Evolutionary conservation across 2,329 filamentous ascomycete genomes (phyloP).

Genomic region (Nemania bipapillata): DNA sequence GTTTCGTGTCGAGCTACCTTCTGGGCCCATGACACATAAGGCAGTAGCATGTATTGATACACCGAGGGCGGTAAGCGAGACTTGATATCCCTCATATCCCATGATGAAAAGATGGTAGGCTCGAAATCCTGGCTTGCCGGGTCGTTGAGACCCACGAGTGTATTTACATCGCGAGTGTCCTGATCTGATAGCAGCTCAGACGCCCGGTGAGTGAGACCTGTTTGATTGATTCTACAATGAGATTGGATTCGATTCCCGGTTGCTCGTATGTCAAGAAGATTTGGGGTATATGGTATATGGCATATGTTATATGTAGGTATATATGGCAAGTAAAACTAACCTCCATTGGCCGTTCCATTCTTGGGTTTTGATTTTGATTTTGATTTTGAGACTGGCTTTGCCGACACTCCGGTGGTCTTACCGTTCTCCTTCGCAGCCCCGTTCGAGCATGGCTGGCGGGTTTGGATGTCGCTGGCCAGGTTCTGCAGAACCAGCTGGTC

Average conservation of each 20-base stretch:
- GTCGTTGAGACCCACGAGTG: slow-evolving; percentile 57
- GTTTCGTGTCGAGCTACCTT: slow-evolving; percentile 44
- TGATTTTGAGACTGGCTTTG: slow-evolving; percentile 12
- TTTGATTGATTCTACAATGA: slow-evolving; percentile 9
- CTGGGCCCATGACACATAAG: slow-evolving; percentile 48
- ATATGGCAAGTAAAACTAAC: no score
- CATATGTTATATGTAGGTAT: no score
- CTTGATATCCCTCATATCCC: slow-evolving; percentile 54
- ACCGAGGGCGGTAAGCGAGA: slow-evolving; percentile 49
- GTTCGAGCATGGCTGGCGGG: slow-evolving; percentile 34
- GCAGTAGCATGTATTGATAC: slow-evolving; percentile 42
- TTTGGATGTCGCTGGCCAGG: slow-evolving; percentile 54
- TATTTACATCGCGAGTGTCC: slow-evolving; percentile 51
- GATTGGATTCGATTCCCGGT: background rate
- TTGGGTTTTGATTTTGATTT: slow-evolving; percentile 16
- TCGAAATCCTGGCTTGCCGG: slow-evolving; percentile 57
- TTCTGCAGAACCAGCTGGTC: slow-evolving; percentile 57
- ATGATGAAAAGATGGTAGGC: slow-evolving; percentile 58
- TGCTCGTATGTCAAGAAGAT: background rate
- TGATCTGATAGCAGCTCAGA: slow-evolving; percentile 32
- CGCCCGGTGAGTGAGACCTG: slow-evolving; percentile 30
- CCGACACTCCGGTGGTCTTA: slow-evolving; percentile 23
- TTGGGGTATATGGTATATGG: background rate
- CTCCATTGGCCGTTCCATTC: slow-evolving; percentile 32
- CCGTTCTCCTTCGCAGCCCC: slow-evolving; percentile 17